Conservation (phyloP, 225 moss, liverwort and hornwort genomes). For the Physcomitrellopsis africana region DNA sequence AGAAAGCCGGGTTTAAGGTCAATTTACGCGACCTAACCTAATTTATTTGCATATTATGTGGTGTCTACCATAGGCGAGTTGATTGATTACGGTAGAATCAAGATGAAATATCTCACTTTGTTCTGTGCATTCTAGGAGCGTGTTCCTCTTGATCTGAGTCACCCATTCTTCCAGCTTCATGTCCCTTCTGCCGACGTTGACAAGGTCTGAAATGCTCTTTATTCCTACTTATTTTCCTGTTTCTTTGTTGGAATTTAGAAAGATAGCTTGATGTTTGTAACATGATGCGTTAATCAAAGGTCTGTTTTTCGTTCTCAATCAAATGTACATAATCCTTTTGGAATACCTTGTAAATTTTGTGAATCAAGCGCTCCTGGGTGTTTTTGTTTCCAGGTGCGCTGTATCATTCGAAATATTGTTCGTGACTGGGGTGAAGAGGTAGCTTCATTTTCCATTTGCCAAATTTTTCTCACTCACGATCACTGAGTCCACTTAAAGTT, state of each 20-base stretch:
- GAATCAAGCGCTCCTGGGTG: constrained; percentile 30
- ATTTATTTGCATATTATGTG: constrained; percentile 19
- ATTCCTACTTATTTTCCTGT: not conserved
- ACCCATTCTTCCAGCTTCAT: constrained; percentile 66
- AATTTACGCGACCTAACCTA: constrained; percentile 9
- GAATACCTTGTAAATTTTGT: constrained; percentile 9
- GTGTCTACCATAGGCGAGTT: constrained; percentile 2
- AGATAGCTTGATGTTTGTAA: not conserved
- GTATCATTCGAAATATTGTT: constrained; percentile 78
- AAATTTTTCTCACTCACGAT: not conserved
- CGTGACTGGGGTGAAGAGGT: constrained; percentile 92
- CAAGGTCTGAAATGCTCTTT: constrained; percentile 57
- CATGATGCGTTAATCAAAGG: constrained; percentile 15
- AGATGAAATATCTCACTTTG: constrained; percentile 14
- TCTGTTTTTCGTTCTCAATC: constrained; percentile 18
- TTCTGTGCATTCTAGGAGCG: constrained; percentile 38
- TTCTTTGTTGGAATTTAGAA: not conserved
- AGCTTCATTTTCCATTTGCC: constrained; percentile 25
- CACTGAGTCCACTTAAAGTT: constrained; percentile 13
- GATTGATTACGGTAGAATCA: not conserved
- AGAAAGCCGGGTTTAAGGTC: constrained; percentile 12
- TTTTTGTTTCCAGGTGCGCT: constrained; percentile 63
- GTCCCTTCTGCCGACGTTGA: constrained; percentile 84
- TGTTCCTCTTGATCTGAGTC: constrained; percentile 56
- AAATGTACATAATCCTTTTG: constrained; percentile 7